Evolutionary conservation across 306 rosid species (phyloP).

Genomic region (Prosopis cineraria): DNA sequence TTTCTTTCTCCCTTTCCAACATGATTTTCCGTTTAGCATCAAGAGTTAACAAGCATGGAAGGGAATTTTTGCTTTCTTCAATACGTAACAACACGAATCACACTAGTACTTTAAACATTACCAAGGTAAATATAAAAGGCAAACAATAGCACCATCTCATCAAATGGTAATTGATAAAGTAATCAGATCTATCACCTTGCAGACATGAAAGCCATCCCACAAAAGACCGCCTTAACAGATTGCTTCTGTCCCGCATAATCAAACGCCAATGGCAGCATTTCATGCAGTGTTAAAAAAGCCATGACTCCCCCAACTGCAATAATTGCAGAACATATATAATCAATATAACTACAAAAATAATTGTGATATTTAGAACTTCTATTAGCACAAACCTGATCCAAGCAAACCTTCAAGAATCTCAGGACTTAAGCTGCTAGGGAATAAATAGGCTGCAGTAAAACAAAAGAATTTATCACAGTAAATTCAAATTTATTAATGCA

Average conservation of each 20-base stretch:
- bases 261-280: slow-evolving; percentile 94
- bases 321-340: slow-evolving; percentile 16
- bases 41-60: slow-evolving; percentile 21
- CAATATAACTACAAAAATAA: background rate
- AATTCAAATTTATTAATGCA: slow-evolving; percentile 20
- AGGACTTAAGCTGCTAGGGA: slow-evolving; percentile 90
- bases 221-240: slow-evolving; percentile 87
- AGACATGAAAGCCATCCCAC: slow-evolving; percentile 98
- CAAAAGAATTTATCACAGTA: slow-evolving; percentile 31
- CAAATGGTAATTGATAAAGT: slow-evolving; percentile 22
- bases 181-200: slow-evolving; percentile 66
- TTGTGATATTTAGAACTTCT: slow-evolving; percentile 18
- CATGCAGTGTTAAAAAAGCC: slow-evolving; percentile 95
- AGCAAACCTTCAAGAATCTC: slow-evolving; percentile 94
- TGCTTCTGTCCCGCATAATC: slow-evolving; percentile 95
- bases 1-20: slow-evolving; percentile 15
- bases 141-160: slow-evolving; percentile 11
- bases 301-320: slow-evolving; percentile 88
- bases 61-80: background rate
- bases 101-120: background rate
- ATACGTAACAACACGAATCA: background rate
- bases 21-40: background rate
- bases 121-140: slow-evolving; percentile 11
- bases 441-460: slow-evolving; percentile 71
- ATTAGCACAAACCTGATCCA: slow-evolving; percentile 72